These are phyloP conservation scores for Echeveria elegans DNA, from an alignment of 164 flowering plant genomes.

Conservation along the genomic window DNA sequence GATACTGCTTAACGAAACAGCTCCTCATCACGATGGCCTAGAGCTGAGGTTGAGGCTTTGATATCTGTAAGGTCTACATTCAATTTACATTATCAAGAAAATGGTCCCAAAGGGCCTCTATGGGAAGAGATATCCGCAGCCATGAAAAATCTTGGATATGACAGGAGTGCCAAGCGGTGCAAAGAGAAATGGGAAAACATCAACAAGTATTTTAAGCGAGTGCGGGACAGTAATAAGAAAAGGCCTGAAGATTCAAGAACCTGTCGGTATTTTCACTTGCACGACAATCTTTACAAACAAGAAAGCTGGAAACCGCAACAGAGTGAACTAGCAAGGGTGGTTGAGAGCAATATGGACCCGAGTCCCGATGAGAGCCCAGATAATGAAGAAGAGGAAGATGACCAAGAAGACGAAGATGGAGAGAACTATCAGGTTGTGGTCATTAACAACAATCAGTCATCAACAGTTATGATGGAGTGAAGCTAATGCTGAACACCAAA, in stretches of 20 bases:
- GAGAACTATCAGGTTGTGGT: conserved; percentile 23
- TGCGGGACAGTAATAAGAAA: no score
- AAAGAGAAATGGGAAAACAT: no score
- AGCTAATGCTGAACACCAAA: background rate
- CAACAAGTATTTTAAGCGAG: no score
- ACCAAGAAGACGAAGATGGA: conserved; percentile 14
- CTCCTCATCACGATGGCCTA: no score
- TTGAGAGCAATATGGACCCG: conserved; percentile 1
- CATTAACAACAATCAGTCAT: background rate
- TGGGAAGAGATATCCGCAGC: no score
- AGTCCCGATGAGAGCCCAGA: conserved; percentile 8
- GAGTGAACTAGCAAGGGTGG: conserved; percentile 6
- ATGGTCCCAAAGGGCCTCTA: no score
- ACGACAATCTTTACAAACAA: no score
- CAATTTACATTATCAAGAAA: conserved; percentile 33
- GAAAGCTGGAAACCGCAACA: no score
- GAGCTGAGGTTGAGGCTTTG: no score
- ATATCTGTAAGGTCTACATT: conserved; percentile 29
- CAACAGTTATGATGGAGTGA: background rate
- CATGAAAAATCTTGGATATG: conserved; percentile 46
- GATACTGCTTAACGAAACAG: no score
- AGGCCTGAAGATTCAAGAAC: no score
- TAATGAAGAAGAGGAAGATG: conserved; percentile 13
- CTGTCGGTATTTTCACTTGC: no score
- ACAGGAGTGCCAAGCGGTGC: conserved; percentile 48